Conservation (phyloP, 352 stramenopile genomes). For the Phytophthora litchii region DNA sequence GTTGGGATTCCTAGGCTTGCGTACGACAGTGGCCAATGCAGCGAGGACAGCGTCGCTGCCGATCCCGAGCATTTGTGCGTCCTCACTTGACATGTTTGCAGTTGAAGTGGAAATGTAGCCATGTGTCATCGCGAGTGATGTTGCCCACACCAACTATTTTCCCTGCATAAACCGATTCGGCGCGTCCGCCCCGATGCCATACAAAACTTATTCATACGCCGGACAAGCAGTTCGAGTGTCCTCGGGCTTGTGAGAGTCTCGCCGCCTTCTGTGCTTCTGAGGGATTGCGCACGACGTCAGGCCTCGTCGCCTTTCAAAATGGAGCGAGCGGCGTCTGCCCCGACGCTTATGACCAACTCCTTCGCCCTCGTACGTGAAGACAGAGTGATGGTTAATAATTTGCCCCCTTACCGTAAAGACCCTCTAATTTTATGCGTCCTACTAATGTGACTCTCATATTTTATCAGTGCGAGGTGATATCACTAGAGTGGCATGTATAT, state of each 20-base stretch:
- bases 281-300: background rate
- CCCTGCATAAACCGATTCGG: conserved; percentile 12
- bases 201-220: conserved; percentile 25
- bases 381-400: conserved; percentile 7
- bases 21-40: conserved; percentile 8
- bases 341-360: conserved; percentile 41
- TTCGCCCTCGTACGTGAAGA: conserved; percentile 50
- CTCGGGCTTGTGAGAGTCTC: conserved; percentile 15
- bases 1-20: conserved; percentile 2
- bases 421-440: conserved; percentile 21
- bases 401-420: background rate
- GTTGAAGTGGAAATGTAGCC: conserved; percentile 12
- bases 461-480: conserved; percentile 49
- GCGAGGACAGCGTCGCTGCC: conserved; percentile 6
- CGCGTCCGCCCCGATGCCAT: conserved; percentile 16
- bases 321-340: conserved; percentile 18
- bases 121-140: conserved; percentile 3
- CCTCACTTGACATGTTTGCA: background rate
- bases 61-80: conserved; percentile 6
- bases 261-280: background rate
- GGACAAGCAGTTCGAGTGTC: conserved; percentile 22
- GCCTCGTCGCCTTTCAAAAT: conserved; percentile 39
- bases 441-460: conserved; percentile 18
- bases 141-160: background rate
- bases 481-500: conserved; percentile 65